A percentile compares a stretch with the other conserved stretches of the same genome.
Evolutionary conservation across 2,329 filamentous ascomycete species (phyloP).

Genomic region (Penicillium sp.): DNA sequence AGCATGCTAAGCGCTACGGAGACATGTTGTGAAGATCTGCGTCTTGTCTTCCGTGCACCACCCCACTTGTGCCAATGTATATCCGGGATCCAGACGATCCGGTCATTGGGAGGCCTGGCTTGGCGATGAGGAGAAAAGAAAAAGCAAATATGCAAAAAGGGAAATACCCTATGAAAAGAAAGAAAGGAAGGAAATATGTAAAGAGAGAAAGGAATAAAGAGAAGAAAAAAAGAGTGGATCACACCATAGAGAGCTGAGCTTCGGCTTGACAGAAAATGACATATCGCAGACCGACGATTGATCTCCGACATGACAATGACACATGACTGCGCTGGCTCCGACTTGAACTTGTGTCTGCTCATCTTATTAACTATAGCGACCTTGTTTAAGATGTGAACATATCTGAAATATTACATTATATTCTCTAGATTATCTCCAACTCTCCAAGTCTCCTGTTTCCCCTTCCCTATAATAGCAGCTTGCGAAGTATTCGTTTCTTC

Average conservation of each 20-base stretch:
- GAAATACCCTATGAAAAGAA: not conserved
- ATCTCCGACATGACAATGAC: conserved; percentile 13
- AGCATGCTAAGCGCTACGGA: conserved; percentile 11
- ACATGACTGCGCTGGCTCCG: conserved; percentile 19
- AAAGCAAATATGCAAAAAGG: no score
- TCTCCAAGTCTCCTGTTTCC: not conserved
- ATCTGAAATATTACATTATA: conserved; percentile 13
- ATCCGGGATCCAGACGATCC: conserved; percentile 4
- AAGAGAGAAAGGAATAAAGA: not conserved
- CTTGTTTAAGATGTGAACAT: not conserved
- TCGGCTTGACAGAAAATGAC: conserved; percentile 18
- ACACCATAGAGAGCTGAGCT: conserved; percentile 1
- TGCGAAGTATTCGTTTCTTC: conserved; percentile 8
- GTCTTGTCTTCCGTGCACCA: conserved; percentile 3
- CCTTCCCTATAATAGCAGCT: conserved; percentile 14
- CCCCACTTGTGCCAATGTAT: conserved; percentile 1
- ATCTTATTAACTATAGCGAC: conserved; percentile 10
- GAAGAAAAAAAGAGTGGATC: conserved; percentile 1
- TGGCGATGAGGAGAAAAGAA: no score
- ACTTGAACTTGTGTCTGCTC: conserved; percentile 5
- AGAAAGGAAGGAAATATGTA: not conserved
- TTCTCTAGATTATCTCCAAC: not conserved
- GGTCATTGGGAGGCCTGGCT: not conserved
- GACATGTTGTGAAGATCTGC: conserved; percentile 3
- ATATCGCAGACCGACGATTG: conserved; percentile 15